Conservation (phyloP, 1,139 yeast species). For the Protomyces lactucae-debilis region DNA sequence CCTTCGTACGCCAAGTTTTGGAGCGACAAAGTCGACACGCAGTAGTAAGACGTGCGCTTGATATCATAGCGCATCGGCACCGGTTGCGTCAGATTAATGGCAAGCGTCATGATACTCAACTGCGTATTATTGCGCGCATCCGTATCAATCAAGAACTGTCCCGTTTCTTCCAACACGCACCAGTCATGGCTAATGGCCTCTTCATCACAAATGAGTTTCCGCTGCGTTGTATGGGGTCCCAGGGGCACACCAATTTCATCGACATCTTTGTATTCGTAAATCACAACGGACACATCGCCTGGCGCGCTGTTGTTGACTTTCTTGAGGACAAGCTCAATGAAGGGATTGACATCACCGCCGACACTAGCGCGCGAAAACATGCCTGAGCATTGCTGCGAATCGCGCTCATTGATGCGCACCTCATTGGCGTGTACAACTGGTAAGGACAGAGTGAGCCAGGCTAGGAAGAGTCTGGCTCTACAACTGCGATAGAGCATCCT, state of each 20-base stretch:
- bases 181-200: constrained; percentile 53
- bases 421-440: constrained; percentile 8
- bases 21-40: constrained; percentile 62
- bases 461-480: too few relatives aligned
- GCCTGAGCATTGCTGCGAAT: constrained; percentile 27
- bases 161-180: constrained; percentile 55
- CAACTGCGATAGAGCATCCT: too few relatives aligned
- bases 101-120: constrained; percentile 25
- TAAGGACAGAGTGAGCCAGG: not conserved
- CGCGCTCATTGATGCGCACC: constrained; percentile 2
- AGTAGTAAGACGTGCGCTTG: constrained; percentile 78
- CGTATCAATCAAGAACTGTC: constrained; percentile 40
- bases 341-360: constrained; percentile 27
- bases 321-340: constrained; percentile 21
- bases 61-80: constrained; percentile 55
- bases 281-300: constrained; percentile 43
- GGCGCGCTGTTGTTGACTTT: constrained; percentile 9
- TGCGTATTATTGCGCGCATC: constrained; percentile 16
- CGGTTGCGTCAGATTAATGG: constrained; percentile 27
- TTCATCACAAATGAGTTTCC: constrained; percentile 70
- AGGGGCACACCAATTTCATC: constrained; percentile 56
- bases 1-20: constrained; percentile 11
- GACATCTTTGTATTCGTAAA: constrained; percentile 80
- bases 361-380: constrained; percentile 21
- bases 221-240: constrained; percentile 38